These are phyloP conservation scores for Rhizopogon rudus DNA, from an alignment of 768 basidiomycete genomes.

Conservation along the genomic window DNA sequence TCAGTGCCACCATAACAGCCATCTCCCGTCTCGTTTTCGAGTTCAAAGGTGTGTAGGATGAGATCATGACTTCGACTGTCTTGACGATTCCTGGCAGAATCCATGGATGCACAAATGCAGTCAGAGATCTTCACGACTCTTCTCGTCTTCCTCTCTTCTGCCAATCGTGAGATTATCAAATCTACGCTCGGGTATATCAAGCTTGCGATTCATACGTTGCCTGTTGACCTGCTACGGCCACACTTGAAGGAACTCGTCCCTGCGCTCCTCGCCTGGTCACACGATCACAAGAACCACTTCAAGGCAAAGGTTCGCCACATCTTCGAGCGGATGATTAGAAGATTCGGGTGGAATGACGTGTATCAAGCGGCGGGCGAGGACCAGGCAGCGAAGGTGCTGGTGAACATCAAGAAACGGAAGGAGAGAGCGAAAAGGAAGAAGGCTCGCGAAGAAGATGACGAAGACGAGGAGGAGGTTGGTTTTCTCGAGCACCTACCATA, in stretches of 20 bases:
- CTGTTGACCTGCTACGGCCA: constrained; percentile 65
- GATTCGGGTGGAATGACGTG: constrained; percentile 86
- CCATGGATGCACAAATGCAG: constrained; percentile 66
- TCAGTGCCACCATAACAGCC: constrained; percentile 93
- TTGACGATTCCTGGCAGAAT: constrained; percentile 38
- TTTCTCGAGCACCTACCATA: not conserved
- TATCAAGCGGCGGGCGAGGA: constrained; percentile 70
- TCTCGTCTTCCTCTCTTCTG: constrained; percentile 86
- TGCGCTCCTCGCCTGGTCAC: constrained; percentile 84
- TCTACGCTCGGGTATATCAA: constrained; percentile 94
- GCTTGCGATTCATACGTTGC: constrained; percentile 83
- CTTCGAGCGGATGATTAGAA: constrained; percentile 90
- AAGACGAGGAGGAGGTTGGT: constrained; percentile 48
- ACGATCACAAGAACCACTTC: constrained; percentile 99
- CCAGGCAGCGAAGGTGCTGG: constrained; percentile 81
- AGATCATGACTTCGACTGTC: not conserved
- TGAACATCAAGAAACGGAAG: constrained; percentile 95
- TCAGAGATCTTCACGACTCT: constrained; percentile 83
- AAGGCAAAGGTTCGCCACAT: constrained; percentile 95
- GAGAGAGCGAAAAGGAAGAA: constrained; percentile 90
- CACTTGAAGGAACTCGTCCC: constrained; percentile 78
- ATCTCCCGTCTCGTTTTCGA: constrained; percentile 93
- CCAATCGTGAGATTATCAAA: constrained; percentile 97
- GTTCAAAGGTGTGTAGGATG: constrained; percentile 66
- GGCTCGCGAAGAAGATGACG: constrained; percentile 52